Evolutionary conservation across 2,329 filamentous ascomycete species (phyloP).

Genomic region (Fusarium cicatricum): DNA sequence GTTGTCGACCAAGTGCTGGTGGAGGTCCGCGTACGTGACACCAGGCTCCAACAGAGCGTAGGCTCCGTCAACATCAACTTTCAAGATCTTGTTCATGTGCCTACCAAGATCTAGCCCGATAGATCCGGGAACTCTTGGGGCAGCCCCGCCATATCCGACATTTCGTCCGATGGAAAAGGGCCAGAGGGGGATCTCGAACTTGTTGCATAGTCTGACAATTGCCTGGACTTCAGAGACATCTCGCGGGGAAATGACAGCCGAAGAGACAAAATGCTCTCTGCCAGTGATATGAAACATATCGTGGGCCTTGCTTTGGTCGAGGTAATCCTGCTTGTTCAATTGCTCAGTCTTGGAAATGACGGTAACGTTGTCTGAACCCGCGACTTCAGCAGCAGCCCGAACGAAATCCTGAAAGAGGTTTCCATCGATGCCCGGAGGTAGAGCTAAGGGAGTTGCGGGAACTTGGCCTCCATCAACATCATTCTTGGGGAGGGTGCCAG

Average conservation of each 20-base stretch:
- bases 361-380: conserved; percentile 13
- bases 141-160: conserved; percentile 29
- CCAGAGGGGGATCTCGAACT: conserved; percentile 30
- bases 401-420: conserved; percentile 25
- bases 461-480: too few relatives aligned
- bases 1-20: conserved; percentile 23
- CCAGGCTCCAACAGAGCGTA: conserved; percentile 30
- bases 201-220: conserved; percentile 17
- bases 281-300: conserved; percentile 32
- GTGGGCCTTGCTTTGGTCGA: conserved; percentile 28
- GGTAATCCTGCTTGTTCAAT: conserved; percentile 19
- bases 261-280: conserved; percentile 25
- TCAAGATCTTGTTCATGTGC: conserved; percentile 29
- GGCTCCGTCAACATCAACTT: conserved; percentile 25
- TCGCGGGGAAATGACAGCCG: conserved; percentile 23
- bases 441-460: conserved; percentile 3
- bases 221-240: conserved; percentile 28
- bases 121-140: conserved; percentile 23
- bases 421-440: conserved; percentile 12
- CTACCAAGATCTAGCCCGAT: conserved; percentile 20
- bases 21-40: conserved; percentile 24
- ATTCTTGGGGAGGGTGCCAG: too few relatives aligned
- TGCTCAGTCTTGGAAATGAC: conserved; percentile 12
- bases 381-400: not conserved
- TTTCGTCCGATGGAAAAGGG: conserved; percentile 32